phyloP scores from a whole-genome alignment of 2,329 filamentous ascomycete genomes.

The Ophiostoma sp. region DNA sequence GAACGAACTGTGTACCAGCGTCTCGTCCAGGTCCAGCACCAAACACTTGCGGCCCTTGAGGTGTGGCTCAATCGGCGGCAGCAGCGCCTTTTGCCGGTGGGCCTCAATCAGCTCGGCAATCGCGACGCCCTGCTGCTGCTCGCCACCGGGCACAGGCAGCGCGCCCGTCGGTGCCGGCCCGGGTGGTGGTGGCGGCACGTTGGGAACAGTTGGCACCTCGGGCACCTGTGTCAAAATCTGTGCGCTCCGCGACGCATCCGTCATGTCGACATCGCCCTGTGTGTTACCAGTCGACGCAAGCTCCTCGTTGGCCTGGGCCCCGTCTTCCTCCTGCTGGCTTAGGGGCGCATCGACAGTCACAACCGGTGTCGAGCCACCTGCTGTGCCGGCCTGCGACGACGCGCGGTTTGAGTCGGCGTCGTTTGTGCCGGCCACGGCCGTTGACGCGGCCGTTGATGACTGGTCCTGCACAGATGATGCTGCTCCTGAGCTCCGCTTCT shows the following conservation, averaged over 20 bases:
- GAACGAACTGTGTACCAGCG: constrained; percentile 95
- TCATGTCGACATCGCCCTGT: constrained; percentile 56
- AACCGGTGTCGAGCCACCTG: constrained; percentile 35
- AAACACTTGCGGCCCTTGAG: constrained; percentile 87
- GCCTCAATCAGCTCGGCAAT: constrained; percentile 30
- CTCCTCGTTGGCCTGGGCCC: constrained; percentile 26
- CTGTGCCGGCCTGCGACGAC: constrained; percentile 34
- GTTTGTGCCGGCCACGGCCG: constrained; percentile 21
- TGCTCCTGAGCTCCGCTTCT: constrained; percentile 42
- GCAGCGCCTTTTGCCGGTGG: constrained; percentile 58
- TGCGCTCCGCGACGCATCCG: constrained; percentile 45
- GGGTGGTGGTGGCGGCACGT: constrained; percentile 42
- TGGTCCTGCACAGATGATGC: constrained; percentile 43
- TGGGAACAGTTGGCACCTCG: constrained; percentile 30
- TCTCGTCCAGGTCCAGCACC: constrained; percentile 93
- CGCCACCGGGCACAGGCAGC: neutral
- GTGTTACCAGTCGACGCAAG: too few relatives aligned
- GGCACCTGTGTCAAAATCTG: constrained; percentile 37
- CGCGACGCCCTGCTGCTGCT: constrained; percentile 34
- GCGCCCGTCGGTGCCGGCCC: constrained; percentile 38
- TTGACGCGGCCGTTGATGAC: constrained; percentile 28
- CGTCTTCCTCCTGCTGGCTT: constrained; percentile 34
- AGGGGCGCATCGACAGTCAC: constrained; percentile 40
- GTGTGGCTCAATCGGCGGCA: constrained; percentile 75
- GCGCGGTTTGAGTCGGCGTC: constrained; percentile 43